Base-by-base conservation (phyloP, 768 basidiomycete species). In the Tricholoma matsutake region DNA sequence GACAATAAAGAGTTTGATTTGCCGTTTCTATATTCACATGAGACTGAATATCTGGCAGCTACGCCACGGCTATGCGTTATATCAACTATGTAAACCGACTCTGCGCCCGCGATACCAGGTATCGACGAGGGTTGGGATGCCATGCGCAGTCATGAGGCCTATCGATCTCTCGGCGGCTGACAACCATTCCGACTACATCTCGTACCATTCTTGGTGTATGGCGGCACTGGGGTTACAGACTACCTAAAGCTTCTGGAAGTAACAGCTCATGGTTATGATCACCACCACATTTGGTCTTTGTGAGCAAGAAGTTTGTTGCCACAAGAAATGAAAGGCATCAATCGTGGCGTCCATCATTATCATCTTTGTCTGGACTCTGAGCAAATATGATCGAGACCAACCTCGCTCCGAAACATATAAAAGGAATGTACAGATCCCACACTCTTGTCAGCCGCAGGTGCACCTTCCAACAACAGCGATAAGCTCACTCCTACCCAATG, bases 361-460 rank as follows among this genome's bases (percentile, higher is more conserved):
- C 16, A 18, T 54, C 56, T 39, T 25, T 25, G 47, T 28, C 47
- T 31, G 28, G 54, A 58, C 52, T 18, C 45, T 56, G 52, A 47
- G 53, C n/a, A 29, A 37, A 63, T 58, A 25, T 57, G 64, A 65
- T 67, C 67, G 61, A 67, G 64, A 57, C 59, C 49, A 43, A 55
- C 22, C 20, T 29, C 37, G 37, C 22, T 39, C n/a, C n/a, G 53
- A 55, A 57, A 54, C 57, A 61, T 64, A 65, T 65, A 67, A 67
- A 58, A 45, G 39, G 39, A 28, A 22, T 18, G 53, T 49, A 16
- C 41, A n/a, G 4, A 28, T 10, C 45, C 18, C 32, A 3, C 25
- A 31, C 20, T 8, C 35, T 39, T 16, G 37, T 56, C 29, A 29
- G 57, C 29, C 51, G n/a, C 51, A 47, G 18, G 59, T 65, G 41